These are phyloP conservation scores for Gamarada debralockiae DNA, from an alignment of 495 filamentous ascomycete species.

Conservation along the genomic window DNA sequence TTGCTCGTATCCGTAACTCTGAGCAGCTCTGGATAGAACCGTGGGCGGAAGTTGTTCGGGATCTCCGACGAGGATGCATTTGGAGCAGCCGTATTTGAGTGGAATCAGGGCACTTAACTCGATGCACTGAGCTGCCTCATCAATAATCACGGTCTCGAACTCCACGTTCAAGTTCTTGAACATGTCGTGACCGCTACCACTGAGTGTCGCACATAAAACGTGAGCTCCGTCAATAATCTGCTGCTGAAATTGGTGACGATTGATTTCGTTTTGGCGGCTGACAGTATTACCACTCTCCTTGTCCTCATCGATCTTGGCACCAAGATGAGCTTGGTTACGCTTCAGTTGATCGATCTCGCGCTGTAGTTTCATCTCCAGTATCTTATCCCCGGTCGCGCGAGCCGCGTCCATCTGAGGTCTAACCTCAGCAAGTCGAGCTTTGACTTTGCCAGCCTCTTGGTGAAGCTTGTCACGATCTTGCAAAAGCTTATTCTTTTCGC, in stretches of 20 bases:
- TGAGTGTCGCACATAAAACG: conserved; percentile 92
- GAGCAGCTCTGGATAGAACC: conserved; percentile 88
- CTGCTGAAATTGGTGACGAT: conserved; percentile 79
- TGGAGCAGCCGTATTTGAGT: conserved; percentile 93
- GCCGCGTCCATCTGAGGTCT: conserved; percentile 68
- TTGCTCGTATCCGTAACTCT: conserved; percentile 92
- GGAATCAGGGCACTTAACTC: conserved; percentile 96
- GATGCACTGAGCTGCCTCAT: conserved; percentile 97
- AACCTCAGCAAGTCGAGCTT: conserved; percentile 61
- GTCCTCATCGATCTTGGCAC: conserved; percentile 75
- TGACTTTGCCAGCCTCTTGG: conserved; percentile 73
- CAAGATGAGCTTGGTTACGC: conserved; percentile 66
- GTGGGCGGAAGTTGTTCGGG: conserved; percentile 96
- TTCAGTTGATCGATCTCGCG: conserved; percentile 76
- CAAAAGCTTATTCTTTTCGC: conserved; percentile 45
- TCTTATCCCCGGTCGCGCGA: conserved; percentile 55
- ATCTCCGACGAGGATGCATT: conserved; percentile 96
- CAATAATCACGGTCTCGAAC: conserved; percentile 97
- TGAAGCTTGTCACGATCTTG: conserved; percentile 74
- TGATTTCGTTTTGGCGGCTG: conserved; percentile 78
- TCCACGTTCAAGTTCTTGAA: conserved; percentile 92
- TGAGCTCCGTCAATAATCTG: conserved; percentile 85
- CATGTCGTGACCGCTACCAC: conserved; percentile 95
- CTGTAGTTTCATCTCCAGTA: conserved; percentile 55
- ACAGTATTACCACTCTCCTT: conserved; percentile 77